Conservation (phyloP, 208 protist species). For the Porcisia hertigi region DNA sequence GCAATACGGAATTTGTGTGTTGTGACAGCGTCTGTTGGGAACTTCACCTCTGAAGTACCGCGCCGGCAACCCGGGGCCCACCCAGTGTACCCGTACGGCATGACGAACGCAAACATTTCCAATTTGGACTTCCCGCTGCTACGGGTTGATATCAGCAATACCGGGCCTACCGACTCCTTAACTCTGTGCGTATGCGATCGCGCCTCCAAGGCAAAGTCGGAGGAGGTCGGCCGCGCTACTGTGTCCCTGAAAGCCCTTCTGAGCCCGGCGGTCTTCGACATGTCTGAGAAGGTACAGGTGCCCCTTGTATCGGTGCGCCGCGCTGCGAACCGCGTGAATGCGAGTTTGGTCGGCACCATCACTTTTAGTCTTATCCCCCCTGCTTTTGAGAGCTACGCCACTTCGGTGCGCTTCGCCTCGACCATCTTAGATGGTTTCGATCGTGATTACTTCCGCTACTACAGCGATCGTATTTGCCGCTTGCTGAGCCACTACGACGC, state of each 20-base stretch:
- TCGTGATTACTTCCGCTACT: conserved; percentile 72
- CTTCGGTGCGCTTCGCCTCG: conserved; percentile 39
- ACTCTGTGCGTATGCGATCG: conserved; percentile 45
- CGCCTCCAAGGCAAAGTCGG: conserved; percentile 25
- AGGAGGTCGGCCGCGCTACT: conserved; percentile 44
- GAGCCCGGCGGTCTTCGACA: conserved; percentile 63
- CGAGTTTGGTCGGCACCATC: conserved; percentile 56
- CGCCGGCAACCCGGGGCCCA: conserved; percentile 28
- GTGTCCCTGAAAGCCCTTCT: conserved; percentile 78
- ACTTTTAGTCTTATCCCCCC: conserved; percentile 61
- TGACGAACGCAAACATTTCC: conserved; percentile 26
- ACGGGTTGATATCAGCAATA: conserved; percentile 54
- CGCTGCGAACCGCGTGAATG: conserved; percentile 45
- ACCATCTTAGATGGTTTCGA: conserved; percentile 39
- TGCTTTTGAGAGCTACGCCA: conserved; percentile 61
- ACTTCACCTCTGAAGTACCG: conserved; percentile 30
- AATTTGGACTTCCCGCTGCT: conserved; percentile 48
- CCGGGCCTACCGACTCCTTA: conserved; percentile 23
- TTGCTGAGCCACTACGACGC: conserved; percentile 72
- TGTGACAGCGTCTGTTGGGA: conserved; percentile 34
- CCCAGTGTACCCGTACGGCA: conserved; percentile 39
- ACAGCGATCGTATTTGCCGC: conserved; percentile 53
- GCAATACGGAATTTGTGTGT: conserved; percentile 24
- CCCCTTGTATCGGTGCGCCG: conserved; percentile 62
- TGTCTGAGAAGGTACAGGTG: conserved; percentile 65